Conservation (phyloP, 2,329 filamentous ascomycete genomes). For the Penicillium griseofulvum region DNA sequence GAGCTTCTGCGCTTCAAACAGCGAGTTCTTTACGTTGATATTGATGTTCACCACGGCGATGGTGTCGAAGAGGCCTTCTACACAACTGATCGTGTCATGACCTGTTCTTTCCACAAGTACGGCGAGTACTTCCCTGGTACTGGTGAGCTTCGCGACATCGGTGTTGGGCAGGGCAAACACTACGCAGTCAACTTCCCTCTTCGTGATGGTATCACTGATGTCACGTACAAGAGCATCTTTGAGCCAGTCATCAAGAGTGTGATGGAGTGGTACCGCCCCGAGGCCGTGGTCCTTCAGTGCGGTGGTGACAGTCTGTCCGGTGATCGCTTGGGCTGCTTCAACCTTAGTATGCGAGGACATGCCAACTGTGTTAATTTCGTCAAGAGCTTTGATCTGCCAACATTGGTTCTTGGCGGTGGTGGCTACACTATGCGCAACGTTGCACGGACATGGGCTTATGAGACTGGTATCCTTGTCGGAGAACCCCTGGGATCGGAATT, state of each 20-base stretch:
- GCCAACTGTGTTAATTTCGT: constrained; percentile 69
- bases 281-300: constrained; percentile 67
- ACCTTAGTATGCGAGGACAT: constrained; percentile 67
- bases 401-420: constrained; percentile 64
- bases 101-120: constrained; percentile 70
- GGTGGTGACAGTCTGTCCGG: constrained; percentile 67
- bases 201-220: constrained; percentile 66
- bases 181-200: constrained; percentile 69
- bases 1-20: constrained; percentile 64
- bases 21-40: constrained; percentile 65
- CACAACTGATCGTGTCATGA: constrained; percentile 70
- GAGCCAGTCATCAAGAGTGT: constrained; percentile 66
- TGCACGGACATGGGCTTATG: constrained; percentile 60
- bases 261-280: constrained; percentile 67
- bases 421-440: constrained; percentile 69
- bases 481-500: constrained; percentile 77
- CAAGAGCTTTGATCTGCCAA: constrained; percentile 65
- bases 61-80: constrained; percentile 71
- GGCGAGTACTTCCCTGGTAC: constrained; percentile 71
- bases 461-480: constrained; percentile 80
- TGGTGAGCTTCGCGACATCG: constrained; percentile 66
- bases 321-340: constrained; percentile 67
- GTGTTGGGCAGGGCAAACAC: constrained; percentile 65
- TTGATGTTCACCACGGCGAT: constrained; percentile 66
- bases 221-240: constrained; percentile 66